These are phyloP conservation scores for Termitomyces sp. DNA, from an alignment of 768 basidiomycete species.

Conservation along the genomic window DNA sequence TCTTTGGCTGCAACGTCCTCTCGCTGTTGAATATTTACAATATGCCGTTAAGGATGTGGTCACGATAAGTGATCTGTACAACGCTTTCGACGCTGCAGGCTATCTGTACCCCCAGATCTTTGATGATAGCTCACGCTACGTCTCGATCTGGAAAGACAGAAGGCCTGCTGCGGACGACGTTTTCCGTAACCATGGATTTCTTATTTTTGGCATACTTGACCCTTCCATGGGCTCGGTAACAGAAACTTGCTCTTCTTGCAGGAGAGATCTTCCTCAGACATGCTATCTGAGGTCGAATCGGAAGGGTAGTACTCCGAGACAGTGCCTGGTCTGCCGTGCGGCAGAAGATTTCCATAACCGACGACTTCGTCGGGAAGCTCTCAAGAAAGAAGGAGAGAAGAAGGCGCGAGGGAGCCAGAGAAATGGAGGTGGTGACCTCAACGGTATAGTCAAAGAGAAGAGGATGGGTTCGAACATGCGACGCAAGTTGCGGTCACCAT, in stretches of 20 bases:
- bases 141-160: slow-evolving; percentile 8
- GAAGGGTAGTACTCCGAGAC: not conserved
- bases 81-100: not conserved
- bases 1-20: slow-evolving; percentile 5
- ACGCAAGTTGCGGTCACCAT: too few relatives aligned
- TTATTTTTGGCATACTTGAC: slow-evolving; percentile 2
- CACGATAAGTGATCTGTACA: slow-evolving; percentile 3
- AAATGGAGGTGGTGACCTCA: not conserved
- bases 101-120: slow-evolving; percentile 3
- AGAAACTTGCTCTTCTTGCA: not conserved
- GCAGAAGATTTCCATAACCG: not conserved
- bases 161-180: not conserved
- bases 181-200: slow-evolving; percentile 6
- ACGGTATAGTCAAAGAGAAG: not conserved
- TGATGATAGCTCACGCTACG: slow-evolving; percentile 7
- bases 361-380: not conserved
- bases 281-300: not conserved
- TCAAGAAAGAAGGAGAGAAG: not conserved
- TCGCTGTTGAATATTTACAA: not conserved
- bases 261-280: not conserved
- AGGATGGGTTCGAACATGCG: not conserved
- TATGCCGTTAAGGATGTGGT: slow-evolving; percentile 9
- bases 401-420: not conserved
- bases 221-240: not conserved
- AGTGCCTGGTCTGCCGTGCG: slow-evolving; percentile 3